phyloP scores from a whole-genome alignment of 495 filamentous ascomycete genomes.

The Bryoglossum gracile region DNA sequence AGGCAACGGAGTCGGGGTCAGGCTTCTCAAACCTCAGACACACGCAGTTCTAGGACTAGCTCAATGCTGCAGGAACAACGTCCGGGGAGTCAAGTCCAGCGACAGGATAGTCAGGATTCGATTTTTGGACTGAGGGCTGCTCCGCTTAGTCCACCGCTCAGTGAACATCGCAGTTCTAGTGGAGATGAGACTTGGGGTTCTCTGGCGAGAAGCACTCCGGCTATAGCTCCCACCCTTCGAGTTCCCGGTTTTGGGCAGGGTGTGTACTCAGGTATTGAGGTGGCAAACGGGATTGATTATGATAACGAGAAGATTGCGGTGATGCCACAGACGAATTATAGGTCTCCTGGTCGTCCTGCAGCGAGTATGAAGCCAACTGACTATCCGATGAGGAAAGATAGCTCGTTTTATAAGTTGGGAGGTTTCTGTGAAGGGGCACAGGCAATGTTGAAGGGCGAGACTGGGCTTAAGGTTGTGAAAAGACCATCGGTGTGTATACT shows the following conservation, averaged over 20 bases:
- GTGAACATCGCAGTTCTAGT: constrained; percentile 2
- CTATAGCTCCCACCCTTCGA: neutral
- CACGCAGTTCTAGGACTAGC: constrained; percentile 15
- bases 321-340: neutral
- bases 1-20: constrained; percentile 17
- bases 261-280: constrained; percentile 12
- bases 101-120: constrained; percentile 16
- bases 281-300: constrained; percentile 10
- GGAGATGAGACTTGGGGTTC: constrained; percentile 1
- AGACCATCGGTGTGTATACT: constrained; percentile 15
- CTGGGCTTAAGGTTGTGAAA: constrained; percentile 22
- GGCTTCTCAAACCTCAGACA: constrained; percentile 5
- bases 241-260: constrained; percentile 8
- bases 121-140: constrained; percentile 14
- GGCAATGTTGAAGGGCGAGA: constrained; percentile 15
- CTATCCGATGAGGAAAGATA: constrained; percentile 20
- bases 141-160: constrained; percentile 7
- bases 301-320: constrained; percentile 11
- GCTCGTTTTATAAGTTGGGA: constrained; percentile 20
- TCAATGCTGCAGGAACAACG: constrained; percentile 12
- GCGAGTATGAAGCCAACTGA: constrained; percentile 15
- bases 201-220: neutral
- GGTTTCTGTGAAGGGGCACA: constrained; percentile 26
- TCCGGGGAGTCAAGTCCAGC: neutral
- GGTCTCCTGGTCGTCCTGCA: constrained; percentile 1